phyloP scores from a whole-genome alignment of 768 basidiomycete species.

The Termitomyces heimii region DNA sequence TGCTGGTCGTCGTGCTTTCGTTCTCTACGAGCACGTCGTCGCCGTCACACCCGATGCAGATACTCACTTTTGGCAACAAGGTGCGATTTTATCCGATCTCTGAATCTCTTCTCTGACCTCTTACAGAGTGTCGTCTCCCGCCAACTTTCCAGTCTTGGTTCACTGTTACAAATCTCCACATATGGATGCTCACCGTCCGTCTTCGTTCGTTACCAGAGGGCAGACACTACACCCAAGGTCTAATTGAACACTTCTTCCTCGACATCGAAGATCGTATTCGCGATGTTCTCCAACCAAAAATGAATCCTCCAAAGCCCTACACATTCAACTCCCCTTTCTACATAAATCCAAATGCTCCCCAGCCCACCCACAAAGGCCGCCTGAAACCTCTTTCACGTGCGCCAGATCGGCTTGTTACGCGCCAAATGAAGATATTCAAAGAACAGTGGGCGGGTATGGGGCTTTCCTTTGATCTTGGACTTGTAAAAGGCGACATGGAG shows the following conservation, averaged over 20 bases:
- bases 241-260: conserved; percentile 94
- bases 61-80: conserved; percentile 56
- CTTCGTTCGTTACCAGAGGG: conserved; percentile 81
- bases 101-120: conserved; percentile 1
- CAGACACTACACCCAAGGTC: conserved; percentile 64
- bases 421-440: conserved; percentile 88
- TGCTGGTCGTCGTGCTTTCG: conserved; percentile 52
- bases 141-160: conserved; percentile 98
- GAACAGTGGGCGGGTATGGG: conserved; percentile 88
- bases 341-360: conserved; percentile 35
- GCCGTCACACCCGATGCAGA: conserved; percentile 55
- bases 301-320: conserved; percentile 35
- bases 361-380: conserved; percentile 12
- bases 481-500: conserved; percentile 72
- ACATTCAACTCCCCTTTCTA: conserved; percentile 41
- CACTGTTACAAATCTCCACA: conserved; percentile 85
- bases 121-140: conserved; percentile 73
- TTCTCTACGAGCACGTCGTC: conserved; percentile 53
- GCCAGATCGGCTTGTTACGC: conserved; percentile 73
- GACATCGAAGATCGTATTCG: conserved; percentile 91
- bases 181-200: conserved; percentile 87
- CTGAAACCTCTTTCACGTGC: conserved; percentile 34
- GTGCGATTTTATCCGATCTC: conserved; percentile 28
- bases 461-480: conserved; percentile 72
- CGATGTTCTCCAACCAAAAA: conserved; percentile 60